Conservation (phyloP, 164 flowering plant genomes). For the Liriodendron chinense region DNA sequence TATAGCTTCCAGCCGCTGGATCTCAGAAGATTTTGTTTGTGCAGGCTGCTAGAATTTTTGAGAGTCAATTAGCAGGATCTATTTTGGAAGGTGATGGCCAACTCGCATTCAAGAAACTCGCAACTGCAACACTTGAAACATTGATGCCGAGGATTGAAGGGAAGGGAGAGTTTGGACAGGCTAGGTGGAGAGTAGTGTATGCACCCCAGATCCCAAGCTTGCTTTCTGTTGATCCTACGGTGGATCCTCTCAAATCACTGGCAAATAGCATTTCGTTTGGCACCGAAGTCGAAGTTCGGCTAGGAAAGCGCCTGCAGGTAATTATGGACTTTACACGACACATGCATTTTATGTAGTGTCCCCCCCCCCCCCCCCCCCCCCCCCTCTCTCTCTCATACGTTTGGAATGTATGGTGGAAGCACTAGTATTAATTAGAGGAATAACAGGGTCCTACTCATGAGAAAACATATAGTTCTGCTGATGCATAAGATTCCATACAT, state of each 20-base stretch:
- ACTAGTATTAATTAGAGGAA: no score
- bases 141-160: slow-evolving; percentile 98
- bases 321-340: neutral
- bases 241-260: slow-evolving; percentile 85
- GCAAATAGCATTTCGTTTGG: slow-evolving; percentile 90
- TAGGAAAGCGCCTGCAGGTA: slow-evolving; percentile 99
- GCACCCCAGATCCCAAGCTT: slow-evolving; percentile 95
- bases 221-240: slow-evolving; percentile 78
- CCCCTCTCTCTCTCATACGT: neutral
- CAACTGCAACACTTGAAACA: slow-evolving; percentile 88
- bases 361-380: no score
- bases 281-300: slow-evolving; percentile 96
- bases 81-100: slow-evolving; percentile 95
- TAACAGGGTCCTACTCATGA: no score
- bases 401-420: no score
- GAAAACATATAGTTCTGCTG: no score
- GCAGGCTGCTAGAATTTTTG: slow-evolving; percentile 96
- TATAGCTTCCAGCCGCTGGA: neutral
- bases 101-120: slow-evolving; percentile 96
- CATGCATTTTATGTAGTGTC: neutral
- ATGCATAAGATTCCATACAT: no score
- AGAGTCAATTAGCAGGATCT: slow-evolving; percentile 90
- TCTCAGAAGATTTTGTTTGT: slow-evolving; percentile 2
- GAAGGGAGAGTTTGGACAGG: slow-evolving; percentile 96
- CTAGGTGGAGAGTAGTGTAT: slow-evolving; percentile 95